Base-by-base conservation (phyloP, 176 grass and related monocot species). In the Rhynchospora tenuis region DNA sequence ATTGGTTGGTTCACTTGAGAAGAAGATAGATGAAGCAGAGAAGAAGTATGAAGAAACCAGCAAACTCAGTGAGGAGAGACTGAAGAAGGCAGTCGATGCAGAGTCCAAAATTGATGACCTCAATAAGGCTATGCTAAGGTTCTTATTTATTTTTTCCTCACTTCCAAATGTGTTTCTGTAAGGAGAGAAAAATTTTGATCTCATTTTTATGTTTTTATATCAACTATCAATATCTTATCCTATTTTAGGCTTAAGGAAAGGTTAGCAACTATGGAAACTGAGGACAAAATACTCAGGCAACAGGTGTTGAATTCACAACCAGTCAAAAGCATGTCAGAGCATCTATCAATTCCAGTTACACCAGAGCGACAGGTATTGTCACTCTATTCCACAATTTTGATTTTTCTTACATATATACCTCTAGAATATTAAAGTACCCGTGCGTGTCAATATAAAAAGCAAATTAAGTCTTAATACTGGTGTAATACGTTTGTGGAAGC, bases 41-140 rank as follows among this genome's bases (percentile, higher is more conserved):
- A 99, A 92, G 88, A 99, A 93, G 83, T 95, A 87, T 66, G 86
- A 95, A 60, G 96, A 99, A 86, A 95, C 93, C 85, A 99, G 90
- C 80, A 95, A 63, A 86, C 83, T 99, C 43, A 99, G 93, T 17
- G 93, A 99, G 60, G 96, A 99, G 73, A 89, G 96, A 81, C 83
- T 99, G 46, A 90, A 92, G 82, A 94, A 93, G 83, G 89, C 93
- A 76, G 86, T 81, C 67, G 93, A 92, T 5, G 96, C 93, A 0
- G 89, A 99, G 70, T 90, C 88, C 7, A 95, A 95, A 88, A 89
- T 99, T 72, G 81, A 85, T 78, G 84, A 99, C 59, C 83, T 99
- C 59, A 93, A 95, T 85, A 92, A 83, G 85, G 83, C 93, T 31
- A 93, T 95, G 89, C 80, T 87, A 85, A 98, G 95, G 89, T 94